Evolutionary conservation across 352 stramenopile species (phyloP).

Genomic region (Globisporangium cylindrosporum): DNA sequence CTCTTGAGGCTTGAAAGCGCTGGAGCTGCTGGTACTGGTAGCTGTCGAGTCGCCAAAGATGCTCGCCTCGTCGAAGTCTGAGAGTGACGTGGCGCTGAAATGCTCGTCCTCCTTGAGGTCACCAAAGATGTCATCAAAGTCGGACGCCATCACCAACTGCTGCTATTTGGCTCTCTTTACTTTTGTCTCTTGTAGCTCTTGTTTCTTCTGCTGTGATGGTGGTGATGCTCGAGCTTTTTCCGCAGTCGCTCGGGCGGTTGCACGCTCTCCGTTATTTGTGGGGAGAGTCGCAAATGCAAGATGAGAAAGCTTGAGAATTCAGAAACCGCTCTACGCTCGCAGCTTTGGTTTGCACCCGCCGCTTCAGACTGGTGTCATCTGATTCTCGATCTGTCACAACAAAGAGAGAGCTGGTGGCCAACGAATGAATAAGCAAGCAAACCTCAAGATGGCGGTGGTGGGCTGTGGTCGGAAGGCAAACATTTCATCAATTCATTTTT

Average conservation of each 20-base stretch:
- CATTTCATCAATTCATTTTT: slow-evolving; percentile 13
- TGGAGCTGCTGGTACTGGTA: background rate
- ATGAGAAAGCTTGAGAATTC: background rate
- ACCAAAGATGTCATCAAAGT: slow-evolving; percentile 85
- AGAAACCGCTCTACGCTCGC: slow-evolving; percentile 4
- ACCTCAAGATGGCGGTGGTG: background rate
- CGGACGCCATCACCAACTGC: slow-evolving; percentile 25
- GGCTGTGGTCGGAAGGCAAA: background rate
- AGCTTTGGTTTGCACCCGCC: background rate
- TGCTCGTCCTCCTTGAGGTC: slow-evolving; percentile 66
- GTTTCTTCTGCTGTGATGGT: background rate
- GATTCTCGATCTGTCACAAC: background rate
- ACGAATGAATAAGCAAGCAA: background rate
- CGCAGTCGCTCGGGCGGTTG: slow-evolving; percentile 5
- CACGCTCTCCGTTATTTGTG: slow-evolving; percentile 5
- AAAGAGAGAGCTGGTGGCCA: background rate
- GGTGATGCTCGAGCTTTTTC: background rate
- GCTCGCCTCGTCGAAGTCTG: slow-evolving; percentile 49
- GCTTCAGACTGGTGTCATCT: background rate
- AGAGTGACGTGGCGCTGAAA: slow-evolving; percentile 33
- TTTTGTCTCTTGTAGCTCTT: background rate
- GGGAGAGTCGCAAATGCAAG: background rate
- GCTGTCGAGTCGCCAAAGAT: slow-evolving; percentile 38
- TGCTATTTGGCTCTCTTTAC: background rate
- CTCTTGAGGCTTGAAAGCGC: slow-evolving; percentile 1